Base-by-base conservation (phyloP, 805 yeast species). In the Ogataea thermomethanolica region DNA sequence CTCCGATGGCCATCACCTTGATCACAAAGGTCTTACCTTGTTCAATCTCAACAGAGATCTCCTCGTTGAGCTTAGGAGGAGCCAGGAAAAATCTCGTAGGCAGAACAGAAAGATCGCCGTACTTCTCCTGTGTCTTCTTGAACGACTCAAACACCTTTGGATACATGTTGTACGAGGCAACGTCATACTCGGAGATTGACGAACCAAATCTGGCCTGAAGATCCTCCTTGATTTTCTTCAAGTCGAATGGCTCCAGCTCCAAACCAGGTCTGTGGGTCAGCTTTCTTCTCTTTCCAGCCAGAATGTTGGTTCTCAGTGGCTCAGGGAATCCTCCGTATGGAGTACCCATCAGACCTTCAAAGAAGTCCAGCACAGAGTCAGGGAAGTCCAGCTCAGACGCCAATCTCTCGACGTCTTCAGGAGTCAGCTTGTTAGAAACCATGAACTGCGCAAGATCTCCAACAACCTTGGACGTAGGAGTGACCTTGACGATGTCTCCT, bases 301-400 rank as follows among this genome's bases (percentile, higher is more conserved):
- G 79, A 48, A 93, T 77, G 65, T 90, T 87, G 28, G 96, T 75
- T 70, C 99, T 82, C 67, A 93, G 74, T 28, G 99, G 99, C 70
- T 93, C 99, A 45, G 99, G 99, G 95, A 93, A 93, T 7, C 99
- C 99, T 53, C 99, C 99, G 63, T 87, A 88, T 59, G 99, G 99
- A 53, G 93, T 93, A 63, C 99, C 99, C 86, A 93, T 93, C 64
- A 93, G 77, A 56, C 99, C 99, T 73, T 93, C 96, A 77, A 93
- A 89, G 79, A 93, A 93, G 68, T 93, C 99, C 64, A 93, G 76
- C 12, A 93, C 96, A 14, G 98, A 91, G 61, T 85, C 97, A 49
- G 99, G 99, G 96, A 93, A 91, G 69, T 93, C 99, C 55, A 93
- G 77, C 43, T 88, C 86, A 40, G 79, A 70, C 3, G 99, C 99